Evolutionary conservation across 2,329 filamentous ascomycete species (phyloP), one percentile per base, ranked within the genome.

Genomic region (Fusarium sp.): DNA sequence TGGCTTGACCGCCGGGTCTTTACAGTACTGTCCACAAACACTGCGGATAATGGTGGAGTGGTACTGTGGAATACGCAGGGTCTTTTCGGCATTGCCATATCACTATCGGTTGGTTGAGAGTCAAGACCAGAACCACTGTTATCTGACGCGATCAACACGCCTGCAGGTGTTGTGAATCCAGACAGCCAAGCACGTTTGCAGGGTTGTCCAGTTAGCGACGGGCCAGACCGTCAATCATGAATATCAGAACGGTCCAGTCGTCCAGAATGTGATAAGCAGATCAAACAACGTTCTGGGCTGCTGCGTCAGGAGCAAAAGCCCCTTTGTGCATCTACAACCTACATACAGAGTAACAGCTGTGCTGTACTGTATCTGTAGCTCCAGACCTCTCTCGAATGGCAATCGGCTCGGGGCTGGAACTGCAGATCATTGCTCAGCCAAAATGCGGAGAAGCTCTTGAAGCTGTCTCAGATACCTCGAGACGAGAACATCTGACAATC

Each of bases 11-110:
- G 67, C 67, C 54, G 61, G 54, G 45, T 64, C 41, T 29, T 32
- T 32, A 30, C 30, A n/a, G 34, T 38, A 30, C 30, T 38, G 34
- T 38, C 55, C 53, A 51, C 34, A 54, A 34, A 22, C 51, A 57
- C 62, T 52, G 25, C 56, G 67, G 66, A 69, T 67, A 69, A 67
- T 55, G 62, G 67, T 63, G 67, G 67, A 62, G 67, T 66, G 62
- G 13, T 20, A 52, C 57, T 41, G 62, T 53, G 62, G 67, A 63
- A 67, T 62, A 66, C 45, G 46, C 56, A 70, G 48, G 48, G 52
- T 59, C 57, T 46, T 62, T 56, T 57, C 51, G 61, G 67, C 43
- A 57, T 44, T 54, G 41, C 48, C 41, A 41, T 46, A 27, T 46
- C 45, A 18, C 15, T 62, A 43, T 67, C 47, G 41, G 46, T 45